Base-by-base conservation (phyloP, 148 eudicot species). In the Nepenthes gracilis region DNA sequence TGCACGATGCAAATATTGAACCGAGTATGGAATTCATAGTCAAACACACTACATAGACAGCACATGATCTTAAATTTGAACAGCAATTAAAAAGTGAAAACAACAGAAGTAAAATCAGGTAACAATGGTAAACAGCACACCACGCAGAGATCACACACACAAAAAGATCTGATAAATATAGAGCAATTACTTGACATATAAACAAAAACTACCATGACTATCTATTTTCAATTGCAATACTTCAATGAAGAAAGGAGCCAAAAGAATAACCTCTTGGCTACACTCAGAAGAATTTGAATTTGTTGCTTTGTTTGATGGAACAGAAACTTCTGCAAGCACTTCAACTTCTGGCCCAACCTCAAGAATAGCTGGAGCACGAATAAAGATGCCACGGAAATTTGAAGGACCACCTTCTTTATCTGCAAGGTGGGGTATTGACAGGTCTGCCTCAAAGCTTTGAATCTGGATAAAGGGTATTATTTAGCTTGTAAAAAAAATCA, bases 291-390 rank as follows among this genome's bases (percentile, higher is more conserved):
- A 49, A 69, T 66, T 67, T 34, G 74, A 52, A 58, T 72, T 61
- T 33, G 60, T 62, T 52, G 58, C 33, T 71, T 64, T 69, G 33
- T 72, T 65, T 8, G 84, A 75, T 52, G 85, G 80, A 66, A 74
- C 60, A 36, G 79, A 61, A 75, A 88, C 65, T 63, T 86, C 86
- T 33, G 98, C 98, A 65, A 93, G 74, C 51, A 93, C 84, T 75
- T 84, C 85, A 47, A 93, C 98, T 54, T 82, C 87, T 33, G 98
- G 86, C 52, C 98, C 98, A 57, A 84, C 86, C 61, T 86, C 91
- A 67, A 93, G 82, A 56, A 93, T 81, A 62, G 88, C 96, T 47
- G 98, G 98, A 56, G 98, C 98, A 62, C 96, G 95, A 34, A 93
- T 93, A 61, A 93, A 93, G 43, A 93, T 87, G 36, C 79, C 88